phyloP scores from a whole-genome alignment of 306 rosid species.

The Trifolium subterraneum region DNA sequence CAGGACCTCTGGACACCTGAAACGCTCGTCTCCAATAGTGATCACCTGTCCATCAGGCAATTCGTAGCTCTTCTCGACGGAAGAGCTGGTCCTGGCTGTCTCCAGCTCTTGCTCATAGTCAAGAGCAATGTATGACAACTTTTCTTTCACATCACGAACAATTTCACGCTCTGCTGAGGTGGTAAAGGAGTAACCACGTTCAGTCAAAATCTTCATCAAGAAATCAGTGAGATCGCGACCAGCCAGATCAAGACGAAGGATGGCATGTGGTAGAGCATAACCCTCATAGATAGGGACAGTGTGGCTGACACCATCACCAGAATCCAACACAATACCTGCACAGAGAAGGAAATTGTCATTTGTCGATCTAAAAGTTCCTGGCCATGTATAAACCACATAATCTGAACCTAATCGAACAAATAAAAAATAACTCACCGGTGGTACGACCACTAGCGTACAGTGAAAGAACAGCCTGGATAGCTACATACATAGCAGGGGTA shows the following conservation, averaged over 20 bases:
- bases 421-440: conserved; percentile 69
- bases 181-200: conserved; percentile 95
- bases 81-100: conserved; percentile 87
- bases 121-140: conserved; percentile 87
- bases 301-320: conserved; percentile 99
- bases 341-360: conserved; percentile 27
- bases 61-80: conserved; percentile 98
- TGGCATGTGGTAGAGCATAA: conserved; percentile 98
- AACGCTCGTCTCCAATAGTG: conserved; percentile 96
- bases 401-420: conserved; percentile 19
- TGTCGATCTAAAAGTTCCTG: not conserved
- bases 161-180: conserved; percentile 99
- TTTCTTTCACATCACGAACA: conserved; percentile 97
- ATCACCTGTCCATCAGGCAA: conserved; percentile 98
- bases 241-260: conserved; percentile 97
- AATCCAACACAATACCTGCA: conserved; percentile 94
- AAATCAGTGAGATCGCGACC: conserved; percentile 97
- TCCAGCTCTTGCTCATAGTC: conserved; percentile 92
- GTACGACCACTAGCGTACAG: conserved; percentile 99
- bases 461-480: conserved; percentile 99
- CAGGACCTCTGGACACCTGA: conserved; percentile 98
- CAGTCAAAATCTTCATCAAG: conserved; percentile 96
- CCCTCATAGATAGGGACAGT: conserved; percentile 99
- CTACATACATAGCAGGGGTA: conserved; percentile 99
- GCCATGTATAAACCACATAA: conserved; percentile 22